Evolutionary conservation across 257 asterid species (phyloP).

Genomic region (Dorcoceras hygrometricum): DNA sequence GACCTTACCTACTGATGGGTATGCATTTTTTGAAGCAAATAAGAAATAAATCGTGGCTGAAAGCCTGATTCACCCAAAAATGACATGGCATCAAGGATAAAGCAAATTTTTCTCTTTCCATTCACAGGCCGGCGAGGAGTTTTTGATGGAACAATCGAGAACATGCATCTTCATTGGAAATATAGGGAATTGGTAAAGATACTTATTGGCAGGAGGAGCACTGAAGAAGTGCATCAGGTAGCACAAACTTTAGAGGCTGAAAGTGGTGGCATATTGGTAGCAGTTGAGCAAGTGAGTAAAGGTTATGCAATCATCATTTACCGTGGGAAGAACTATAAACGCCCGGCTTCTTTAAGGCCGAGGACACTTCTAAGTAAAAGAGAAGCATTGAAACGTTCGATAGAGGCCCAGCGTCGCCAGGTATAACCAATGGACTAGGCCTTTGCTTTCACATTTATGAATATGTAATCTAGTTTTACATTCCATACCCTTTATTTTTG

Average conservation of each 20-base stretch:
- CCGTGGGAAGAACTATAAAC: conserved; percentile 90
- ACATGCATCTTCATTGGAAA: conserved; percentile 99
- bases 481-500: background rate
- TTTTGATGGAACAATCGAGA: conserved; percentile 94
- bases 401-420: conserved; percentile 90
- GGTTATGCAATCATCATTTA: conserved; percentile 83
- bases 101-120: conserved; percentile 26
- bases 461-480: background rate
- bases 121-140: conserved; percentile 91
- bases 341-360: conserved; percentile 94
- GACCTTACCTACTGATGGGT: conserved; percentile 85
- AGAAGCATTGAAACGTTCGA: conserved; percentile 87
- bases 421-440: conserved; percentile 33
- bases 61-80: conserved; percentile 9
- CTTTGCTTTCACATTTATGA: conserved; percentile 9
- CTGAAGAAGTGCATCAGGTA: conserved; percentile 63
- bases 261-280: conserved; percentile 96
- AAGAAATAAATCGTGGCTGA: conserved; percentile 8
- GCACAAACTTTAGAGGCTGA: conserved; percentile 85
- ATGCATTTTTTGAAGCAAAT: conserved; percentile 30
- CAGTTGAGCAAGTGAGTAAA: conserved; percentile 81
- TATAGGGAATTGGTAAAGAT: conserved; percentile 96
- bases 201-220: conserved; percentile 58
- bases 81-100: background rate
- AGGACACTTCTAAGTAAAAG: conserved; percentile 81